Conservation (phyloP, 371 early-diverging fungal genomes). For the Apophysomyces elegans region DNA sequence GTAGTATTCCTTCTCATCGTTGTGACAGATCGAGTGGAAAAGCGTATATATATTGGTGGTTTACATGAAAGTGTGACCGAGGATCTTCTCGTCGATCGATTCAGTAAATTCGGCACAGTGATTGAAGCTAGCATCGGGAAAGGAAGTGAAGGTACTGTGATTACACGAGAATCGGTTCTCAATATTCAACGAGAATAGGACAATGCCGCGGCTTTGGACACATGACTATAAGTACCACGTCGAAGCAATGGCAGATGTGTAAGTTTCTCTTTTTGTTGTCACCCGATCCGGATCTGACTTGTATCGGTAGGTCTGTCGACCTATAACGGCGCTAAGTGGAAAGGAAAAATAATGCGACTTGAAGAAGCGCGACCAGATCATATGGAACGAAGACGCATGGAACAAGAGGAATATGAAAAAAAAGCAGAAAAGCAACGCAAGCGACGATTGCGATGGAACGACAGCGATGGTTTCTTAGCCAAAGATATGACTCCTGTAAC, state of each 20-base stretch:
- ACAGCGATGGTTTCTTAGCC: conserved; percentile 46
- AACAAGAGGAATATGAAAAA: conserved; percentile 32
- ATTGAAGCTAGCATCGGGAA: conserved; percentile 54
- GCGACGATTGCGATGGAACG: conserved; percentile 29
- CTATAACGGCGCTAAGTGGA: conserved; percentile 89
- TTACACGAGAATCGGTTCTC: neutral
- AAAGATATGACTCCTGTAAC: conserved; percentile 77
- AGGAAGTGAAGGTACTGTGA: conserved; percentile 36
- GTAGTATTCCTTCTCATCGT: neutral
- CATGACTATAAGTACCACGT: conserved; percentile 67
- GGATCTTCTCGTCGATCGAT: conserved; percentile 65
- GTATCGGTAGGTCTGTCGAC: conserved; percentile 52
- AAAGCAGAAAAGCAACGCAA: conserved; percentile 28
- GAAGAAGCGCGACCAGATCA: conserved; percentile 84
- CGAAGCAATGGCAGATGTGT: conserved; percentile 71
- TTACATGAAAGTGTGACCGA: conserved; percentile 62
- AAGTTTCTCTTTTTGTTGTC: conserved; percentile 16
- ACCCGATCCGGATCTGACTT: conserved; percentile 37
- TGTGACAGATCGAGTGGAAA: conserved; percentile 35
- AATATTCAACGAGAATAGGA: conserved; percentile 26
- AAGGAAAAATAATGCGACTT: conserved; percentile 72
- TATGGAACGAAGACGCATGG: conserved; percentile 47
- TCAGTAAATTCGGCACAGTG: conserved; percentile 73
- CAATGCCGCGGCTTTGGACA: conserved; percentile 79
- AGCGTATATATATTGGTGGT: conserved; percentile 81